Evolutionary conservation across 495 filamentous ascomycete species (phyloP).

Genomic region (Aeminium ludgeri): DNA sequence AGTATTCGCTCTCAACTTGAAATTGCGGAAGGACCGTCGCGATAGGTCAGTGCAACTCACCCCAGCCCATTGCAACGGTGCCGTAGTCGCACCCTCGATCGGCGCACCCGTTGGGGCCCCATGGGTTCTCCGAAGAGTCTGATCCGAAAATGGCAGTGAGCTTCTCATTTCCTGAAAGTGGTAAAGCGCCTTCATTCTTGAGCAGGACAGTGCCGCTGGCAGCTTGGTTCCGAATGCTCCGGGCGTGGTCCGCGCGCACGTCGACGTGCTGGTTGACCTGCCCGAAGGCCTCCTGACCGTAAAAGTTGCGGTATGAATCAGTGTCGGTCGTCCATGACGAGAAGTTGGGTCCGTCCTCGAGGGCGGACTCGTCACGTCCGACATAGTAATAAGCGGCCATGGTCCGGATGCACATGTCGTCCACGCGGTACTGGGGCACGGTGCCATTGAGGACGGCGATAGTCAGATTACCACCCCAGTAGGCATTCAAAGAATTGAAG

Average conservation of each 20-base stretch:
- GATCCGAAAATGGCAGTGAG: conserved; percentile 71
- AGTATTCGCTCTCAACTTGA: too few species aligned
- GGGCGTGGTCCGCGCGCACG: conserved; percentile 58
- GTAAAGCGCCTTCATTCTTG: conserved; percentile 70
- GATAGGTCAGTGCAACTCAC: too few species aligned
- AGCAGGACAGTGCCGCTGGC: conserved; percentile 68
- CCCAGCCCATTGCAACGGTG: conserved; percentile 90
- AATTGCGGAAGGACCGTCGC: too few species aligned
- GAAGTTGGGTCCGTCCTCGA: conserved; percentile 54
- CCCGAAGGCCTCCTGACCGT: conserved; percentile 39
- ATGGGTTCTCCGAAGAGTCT: conserved; percentile 60
- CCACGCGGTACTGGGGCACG: conserved; percentile 74
- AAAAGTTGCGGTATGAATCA: conserved; percentile 48
- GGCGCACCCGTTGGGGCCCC: conserved; percentile 69
- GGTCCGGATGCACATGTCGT: conserved; percentile 86
- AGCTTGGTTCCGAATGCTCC: conserved; percentile 55
- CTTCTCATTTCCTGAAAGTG: conserved; percentile 55
- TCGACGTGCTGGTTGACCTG: conserved; percentile 75
- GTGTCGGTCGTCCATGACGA: conserved; percentile 71
- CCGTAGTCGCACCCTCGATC: conserved; percentile 77
- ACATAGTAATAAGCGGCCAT: conserved; percentile 91
- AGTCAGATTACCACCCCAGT: conserved; percentile 78
- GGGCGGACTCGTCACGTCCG: conserved; percentile 43
- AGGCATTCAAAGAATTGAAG: conserved; percentile 57
- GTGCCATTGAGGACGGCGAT: conserved; percentile 78